Evolutionary conservation across 1,284 basidiomycete species (phyloP), one percentile per base, ranked within the genome.

Genomic region (Marasmius sp.): DNA sequence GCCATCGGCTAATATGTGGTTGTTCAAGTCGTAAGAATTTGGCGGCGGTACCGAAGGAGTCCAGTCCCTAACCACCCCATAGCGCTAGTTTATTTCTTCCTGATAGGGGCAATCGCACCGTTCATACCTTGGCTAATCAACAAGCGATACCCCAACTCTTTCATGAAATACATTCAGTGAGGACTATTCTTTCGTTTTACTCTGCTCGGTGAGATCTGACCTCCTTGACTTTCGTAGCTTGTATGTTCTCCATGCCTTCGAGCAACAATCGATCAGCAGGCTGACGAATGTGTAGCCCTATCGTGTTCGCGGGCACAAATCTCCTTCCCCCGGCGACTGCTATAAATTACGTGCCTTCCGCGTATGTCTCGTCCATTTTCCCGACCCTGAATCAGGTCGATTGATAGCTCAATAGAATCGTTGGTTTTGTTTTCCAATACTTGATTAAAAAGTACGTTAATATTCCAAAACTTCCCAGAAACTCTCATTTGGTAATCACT

Each of bases 381-480:
- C 41, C 6, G 34, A 16, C 9, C 27, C n/a, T 50, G 55, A 33
- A 18, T n/a, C 80, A 1, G 27, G 27, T 72, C 1, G 83, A 78
- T 75, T 73, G 22, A 60, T 68, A 74, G 37, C 12, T 20, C 10
- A 6, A 49, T 22, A 64, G 62, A 12, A 67, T 69, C 55, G 79
- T 85, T 38, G 83, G 85, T 43, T 88, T 88, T 68, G 72, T 85
- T 51, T 87, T 86, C 66, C 83, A 89, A 66, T 87, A 79, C 67
- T 68, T 85, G n/a, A 76, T 89, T 50, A 76, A 88, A 56, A 79
- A 81, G 70, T 71, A 58, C 18, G 60, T 22, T 14, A 10, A 53
- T 34, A 47, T 33, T 67, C 12, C 2, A 64, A 43, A 34, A 50
- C 1, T 34, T 27, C 20, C 34, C 65, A 67, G 39, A 68, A 72